A percentile compares a stretch with the other conserved stretches of the same genome.
Conservation (phyloP, 2,329 filamentous ascomycete genomes). For the Diplodia scrobiculata region DNA sequence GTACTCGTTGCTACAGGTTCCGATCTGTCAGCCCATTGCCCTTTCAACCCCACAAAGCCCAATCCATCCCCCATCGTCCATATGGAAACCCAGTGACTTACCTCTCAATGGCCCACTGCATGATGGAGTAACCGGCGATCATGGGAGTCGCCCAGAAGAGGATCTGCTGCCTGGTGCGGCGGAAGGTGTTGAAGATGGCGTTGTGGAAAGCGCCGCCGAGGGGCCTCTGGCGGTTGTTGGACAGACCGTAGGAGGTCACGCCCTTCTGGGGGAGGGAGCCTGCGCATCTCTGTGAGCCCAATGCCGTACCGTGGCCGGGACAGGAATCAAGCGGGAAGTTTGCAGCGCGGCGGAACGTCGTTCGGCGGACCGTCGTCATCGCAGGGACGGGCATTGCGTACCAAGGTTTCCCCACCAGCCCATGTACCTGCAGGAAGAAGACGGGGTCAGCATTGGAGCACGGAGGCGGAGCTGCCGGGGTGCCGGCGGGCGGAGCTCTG, state of each 20-base stretch:
- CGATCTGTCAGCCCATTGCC: conserved; percentile 11
- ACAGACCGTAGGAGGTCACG: conserved; percentile 71
- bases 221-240: conserved; percentile 85
- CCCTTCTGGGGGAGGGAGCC: conserved; percentile 56
- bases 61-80: not conserved
- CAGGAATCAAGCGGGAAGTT: not conserved
- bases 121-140: conserved; percentile 73
- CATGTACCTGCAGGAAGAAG: conserved; percentile 31
- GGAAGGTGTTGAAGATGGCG: conserved; percentile 94
- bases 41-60: not conserved
- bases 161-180: conserved; percentile 81
- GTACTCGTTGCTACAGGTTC: conserved; percentile 68
- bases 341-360: not conserved
- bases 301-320: not conserved
- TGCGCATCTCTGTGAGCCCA: conserved; percentile 22
- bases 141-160: conserved; percentile 85
- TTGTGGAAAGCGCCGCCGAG: conserved; percentile 75
- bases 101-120: conserved; percentile 92
- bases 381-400: conserved; percentile 22
- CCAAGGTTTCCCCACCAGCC: conserved; percentile 33
- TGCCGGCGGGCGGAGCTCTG: conserved; percentile 7
- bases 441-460: conserved; percentile 28
- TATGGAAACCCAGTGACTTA: conserved; percentile 30
- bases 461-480: conserved; percentile 10
- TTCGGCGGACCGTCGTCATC: not conserved